Evolutionary conservation across 116 monocot species (phyloP), one percentile per base, ranked within the genome.

Genomic region (Phalaenopsis hybrid): DNA sequence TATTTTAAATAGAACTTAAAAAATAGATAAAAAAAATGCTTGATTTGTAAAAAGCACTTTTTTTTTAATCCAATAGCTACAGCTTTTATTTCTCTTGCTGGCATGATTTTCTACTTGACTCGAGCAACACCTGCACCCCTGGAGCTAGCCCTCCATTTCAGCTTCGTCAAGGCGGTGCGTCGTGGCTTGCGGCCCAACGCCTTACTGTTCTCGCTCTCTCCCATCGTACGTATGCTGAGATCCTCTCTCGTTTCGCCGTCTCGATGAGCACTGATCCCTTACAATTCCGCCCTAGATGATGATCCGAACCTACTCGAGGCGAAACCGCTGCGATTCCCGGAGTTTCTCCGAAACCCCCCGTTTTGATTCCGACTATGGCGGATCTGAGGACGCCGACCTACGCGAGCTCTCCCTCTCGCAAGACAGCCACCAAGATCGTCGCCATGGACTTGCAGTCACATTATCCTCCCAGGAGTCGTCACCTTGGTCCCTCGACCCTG

Each of bases 251-350:
- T 12, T 31, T 43, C 5, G 43, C 41, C 16, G 73, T 12, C 75
- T 46, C 46, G 75, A 75, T 75, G 75, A 46, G 7, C 46, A 46
- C 6, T 16, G 23, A 15, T n/a, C 45, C 8, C n/a, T 20, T 46
- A 0, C 46, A 9, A 46, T 4, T 48, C 75, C n/a, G 77, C 49
- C 77, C 23, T 25, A 63, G 50, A 96, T 93, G 96, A 93, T 96
- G 81, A 90, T 93, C 16, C 90, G 96, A 23, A 96, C 92, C 21
- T 96, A 96, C 92, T 79, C 68, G 58, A 93, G 96, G 33, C 79
- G 93, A 31, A 79, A 74, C 87, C 91, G 96, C 85, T 80, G 78
- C 82, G 77, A 33, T 21, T 57, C 46, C 73, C 86, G 80, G 28
- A 81, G 65, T 79, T 75, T 73, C 82, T 85, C 86, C 87, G 85